A percentile compares a stretch with the other conserved stretches of the same genome.
Conservation (phyloP, 345 rosid genomes). For the Eutrema yunnanense region DNA sequence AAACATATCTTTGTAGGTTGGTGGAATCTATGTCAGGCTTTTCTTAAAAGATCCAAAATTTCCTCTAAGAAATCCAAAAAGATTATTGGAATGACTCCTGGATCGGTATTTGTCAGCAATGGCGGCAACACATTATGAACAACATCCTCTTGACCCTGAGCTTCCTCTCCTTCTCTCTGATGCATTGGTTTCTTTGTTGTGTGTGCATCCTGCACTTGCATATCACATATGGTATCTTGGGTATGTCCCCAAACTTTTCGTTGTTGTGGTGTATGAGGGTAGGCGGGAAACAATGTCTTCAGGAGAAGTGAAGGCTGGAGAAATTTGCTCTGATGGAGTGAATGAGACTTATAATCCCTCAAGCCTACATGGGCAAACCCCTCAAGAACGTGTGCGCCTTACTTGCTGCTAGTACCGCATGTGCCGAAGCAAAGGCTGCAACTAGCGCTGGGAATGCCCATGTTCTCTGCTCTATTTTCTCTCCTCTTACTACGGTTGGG, state of each 20-base stretch:
- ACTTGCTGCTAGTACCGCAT: slow-evolving; percentile 91
- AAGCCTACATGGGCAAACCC: slow-evolving; percentile 62
- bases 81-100: slow-evolving; percentile 93
- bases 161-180: slow-evolving; percentile 96
- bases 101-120: slow-evolving; percentile 93
- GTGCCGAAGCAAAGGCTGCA: slow-evolving; percentile 99
- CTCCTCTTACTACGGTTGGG: background rate
- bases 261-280: slow-evolving; percentile 95
- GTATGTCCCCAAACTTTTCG: slow-evolving; percentile 93
- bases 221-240: slow-evolving; percentile 98
- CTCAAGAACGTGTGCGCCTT: slow-evolving; percentile 93
- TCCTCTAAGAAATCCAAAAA: slow-evolving; percentile 91
- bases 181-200: slow-evolving; percentile 93
- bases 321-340: slow-evolving; percentile 34
- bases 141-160: slow-evolving; percentile 74
- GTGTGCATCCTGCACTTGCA: slow-evolving; percentile 97
- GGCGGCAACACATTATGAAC: slow-evolving; percentile 84
- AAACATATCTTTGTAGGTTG: slow-evolving; percentile 53
- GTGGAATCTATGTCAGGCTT: slow-evolving; percentile 89
- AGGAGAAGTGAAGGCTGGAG: slow-evolving; percentile 51
- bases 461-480: slow-evolving; percentile 30
- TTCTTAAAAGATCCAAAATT: slow-evolving; percentile 97
- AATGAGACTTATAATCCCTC: slow-evolving; percentile 52
- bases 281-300: slow-evolving; percentile 89
- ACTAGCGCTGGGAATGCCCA: slow-evolving; percentile 93